Percentiles rank a stretch among this genome's conserved stretches.
Conservation (phyloP, 2,329 filamentous ascomycete species). For the Alternaria brassicicola region DNA sequence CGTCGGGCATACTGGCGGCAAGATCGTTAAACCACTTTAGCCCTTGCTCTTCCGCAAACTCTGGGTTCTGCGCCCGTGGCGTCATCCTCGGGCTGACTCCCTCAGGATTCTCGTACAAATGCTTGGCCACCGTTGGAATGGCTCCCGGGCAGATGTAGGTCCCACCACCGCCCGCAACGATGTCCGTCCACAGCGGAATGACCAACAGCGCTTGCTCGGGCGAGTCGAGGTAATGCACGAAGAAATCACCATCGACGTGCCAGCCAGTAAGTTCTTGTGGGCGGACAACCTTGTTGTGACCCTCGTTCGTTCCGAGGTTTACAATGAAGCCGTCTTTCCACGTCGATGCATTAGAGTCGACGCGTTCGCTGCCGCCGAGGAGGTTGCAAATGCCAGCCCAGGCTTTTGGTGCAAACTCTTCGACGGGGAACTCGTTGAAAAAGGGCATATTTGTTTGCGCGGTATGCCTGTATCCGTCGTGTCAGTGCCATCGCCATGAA, state of each 20-base stretch:
- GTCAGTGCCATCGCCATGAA: neutral
- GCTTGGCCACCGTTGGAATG: constrained; percentile 62
- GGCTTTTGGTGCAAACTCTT: constrained; percentile 66
- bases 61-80: constrained; percentile 56
- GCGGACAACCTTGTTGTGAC: constrained; percentile 57
- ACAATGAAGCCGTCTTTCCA: constrained; percentile 74
- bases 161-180: constrained; percentile 65
- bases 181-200: constrained; percentile 71
- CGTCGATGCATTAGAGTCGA: constrained; percentile 48
- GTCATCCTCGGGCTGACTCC: constrained; percentile 71
- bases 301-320: constrained; percentile 65
- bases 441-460: constrained; percentile 69
- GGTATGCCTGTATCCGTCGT: constrained; percentile 43
- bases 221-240: constrained; percentile 73
- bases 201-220: constrained; percentile 72
- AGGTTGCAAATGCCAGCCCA: constrained; percentile 72
- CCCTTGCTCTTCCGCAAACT: constrained; percentile 53
- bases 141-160: constrained; percentile 68
- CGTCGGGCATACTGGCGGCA: constrained; percentile 41
- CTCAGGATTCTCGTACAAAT: constrained; percentile 65
- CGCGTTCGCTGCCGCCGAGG: constrained; percentile 62
- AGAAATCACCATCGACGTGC: constrained; percentile 77
- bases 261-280: constrained; percentile 63
- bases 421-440: constrained; percentile 61
- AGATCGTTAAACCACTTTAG: constrained; percentile 56